Percentiles rank a stretch among this genome's conserved stretches.
phyloP scores from a whole-genome alignment of 192 early-diverging fungal species.

The Obelidium mucronatum region DNA sequence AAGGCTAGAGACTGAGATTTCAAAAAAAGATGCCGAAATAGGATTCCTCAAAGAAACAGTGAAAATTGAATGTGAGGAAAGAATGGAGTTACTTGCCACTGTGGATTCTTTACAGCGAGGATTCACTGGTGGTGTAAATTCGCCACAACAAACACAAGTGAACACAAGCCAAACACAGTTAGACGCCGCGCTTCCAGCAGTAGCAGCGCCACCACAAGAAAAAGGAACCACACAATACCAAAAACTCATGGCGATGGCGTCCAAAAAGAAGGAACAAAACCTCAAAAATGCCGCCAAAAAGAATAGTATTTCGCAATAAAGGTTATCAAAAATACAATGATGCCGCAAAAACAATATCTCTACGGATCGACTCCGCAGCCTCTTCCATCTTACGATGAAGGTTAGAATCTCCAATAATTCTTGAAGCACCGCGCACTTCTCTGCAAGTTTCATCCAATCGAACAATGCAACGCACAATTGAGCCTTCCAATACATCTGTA shows the following conservation, averaged over 20 bases:
- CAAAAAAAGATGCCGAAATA: constrained; percentile 55
- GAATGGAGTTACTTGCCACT: constrained; percentile 56
- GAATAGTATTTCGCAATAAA: constrained; percentile 7
- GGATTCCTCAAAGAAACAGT: constrained; percentile 60
- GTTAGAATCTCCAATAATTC: constrained; percentile 88
- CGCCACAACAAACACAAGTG: background rate
- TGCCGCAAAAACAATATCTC: constrained; percentile 97
- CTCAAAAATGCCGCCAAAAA: constrained; percentile 26
- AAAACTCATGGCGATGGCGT: constrained; percentile 35
- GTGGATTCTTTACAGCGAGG: constrained; percentile 38
- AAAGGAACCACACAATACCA: constrained; percentile 13
- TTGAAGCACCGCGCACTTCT: constrained; percentile 83
- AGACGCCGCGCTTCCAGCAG: background rate
- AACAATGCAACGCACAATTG: constrained; percentile 93
- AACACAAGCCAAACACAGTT: background rate
- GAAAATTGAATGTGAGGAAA: constrained; percentile 60
- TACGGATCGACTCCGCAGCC: constrained; percentile 82
- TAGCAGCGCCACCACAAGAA: background rate
- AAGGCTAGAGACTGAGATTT: constrained; percentile 30
- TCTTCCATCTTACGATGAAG: constrained; percentile 93
- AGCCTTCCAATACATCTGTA: constrained; percentile 94
- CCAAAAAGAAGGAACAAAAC: constrained; percentile 28
- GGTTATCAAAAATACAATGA: constrained; percentile 72
- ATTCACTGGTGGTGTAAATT: background rate
- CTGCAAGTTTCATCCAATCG: constrained; percentile 92